These are phyloP conservation scores for Psidium friedrichsthalianum DNA, from an alignment of 345 rosid species.

Conservation along the genomic window DNA sequence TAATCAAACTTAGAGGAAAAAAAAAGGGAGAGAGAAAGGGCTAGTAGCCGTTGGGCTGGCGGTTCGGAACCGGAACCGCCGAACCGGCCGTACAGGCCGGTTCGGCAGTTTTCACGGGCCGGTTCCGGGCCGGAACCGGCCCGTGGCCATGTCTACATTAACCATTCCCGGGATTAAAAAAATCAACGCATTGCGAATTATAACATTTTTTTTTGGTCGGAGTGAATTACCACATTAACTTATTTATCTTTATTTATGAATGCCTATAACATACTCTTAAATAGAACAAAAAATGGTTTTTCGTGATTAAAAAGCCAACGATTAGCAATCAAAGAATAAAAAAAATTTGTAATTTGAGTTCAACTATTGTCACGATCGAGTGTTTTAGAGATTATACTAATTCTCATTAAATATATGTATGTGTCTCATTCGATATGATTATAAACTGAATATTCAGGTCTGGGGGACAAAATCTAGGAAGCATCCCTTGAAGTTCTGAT, in stretches of 20 bases:
- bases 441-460: background rate
- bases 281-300: background rate
- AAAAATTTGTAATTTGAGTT: background rate
- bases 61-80: too few species aligned
- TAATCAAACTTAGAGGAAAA: too few species aligned
- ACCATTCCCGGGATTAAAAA: too few species aligned
- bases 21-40: too few species aligned
- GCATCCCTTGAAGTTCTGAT: background rate
- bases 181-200: too few species aligned
- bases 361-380: background rate
- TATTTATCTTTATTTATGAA: background rate
- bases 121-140: too few species aligned
- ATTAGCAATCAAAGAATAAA: background rate
- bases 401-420: background rate
- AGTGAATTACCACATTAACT: background rate
- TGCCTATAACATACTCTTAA: background rate
- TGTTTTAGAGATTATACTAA: background rate
- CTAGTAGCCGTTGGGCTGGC: too few species aligned
- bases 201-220: too few species aligned
- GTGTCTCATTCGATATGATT: background rate
- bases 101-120: too few species aligned
- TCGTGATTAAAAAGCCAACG: background rate
- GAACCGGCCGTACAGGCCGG: too few species aligned
- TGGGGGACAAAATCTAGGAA: background rate
- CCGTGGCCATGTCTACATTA: too few species aligned